Conservation (phyloP, 495 filamentous ascomycete genomes). For the Xylaria venustula region DNA sequence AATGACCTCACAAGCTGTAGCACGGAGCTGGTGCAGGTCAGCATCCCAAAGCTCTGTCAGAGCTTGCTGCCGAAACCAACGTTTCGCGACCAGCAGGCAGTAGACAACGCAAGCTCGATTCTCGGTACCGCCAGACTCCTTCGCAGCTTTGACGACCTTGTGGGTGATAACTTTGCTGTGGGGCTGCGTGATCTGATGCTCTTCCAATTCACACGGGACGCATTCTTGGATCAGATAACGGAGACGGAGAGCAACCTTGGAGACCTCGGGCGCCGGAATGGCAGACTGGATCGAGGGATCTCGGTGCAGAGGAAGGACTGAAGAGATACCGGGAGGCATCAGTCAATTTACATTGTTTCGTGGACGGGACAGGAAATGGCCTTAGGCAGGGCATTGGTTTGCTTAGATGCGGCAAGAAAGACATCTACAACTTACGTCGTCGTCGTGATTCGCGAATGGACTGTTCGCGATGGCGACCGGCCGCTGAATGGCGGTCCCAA, state of each 20-base stretch:
- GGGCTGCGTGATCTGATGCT: conserved; percentile 65
- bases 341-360: conserved; percentile 11
- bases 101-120: conserved; percentile 74
- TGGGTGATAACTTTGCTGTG: conserved; percentile 83
- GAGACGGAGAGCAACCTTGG: conserved; percentile 81
- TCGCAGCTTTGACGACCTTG: conserved; percentile 73
- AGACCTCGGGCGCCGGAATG: conserved; percentile 69
- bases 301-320: conserved; percentile 63
- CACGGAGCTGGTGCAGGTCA: conserved; percentile 74
- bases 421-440: conserved; percentile 31
- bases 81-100: conserved; percentile 81
- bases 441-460: conserved; percentile 39
- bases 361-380: too few species aligned
- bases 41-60: conserved; percentile 85
- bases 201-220: conserved; percentile 82
- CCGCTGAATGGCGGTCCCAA: conserved; percentile 38
- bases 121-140: conserved; percentile 74
- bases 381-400: too few species aligned
- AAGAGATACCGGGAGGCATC: conserved; percentile 15
- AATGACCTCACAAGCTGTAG: conserved; percentile 86
- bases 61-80: conserved; percentile 88
- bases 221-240: conserved; percentile 89
- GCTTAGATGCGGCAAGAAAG: background rate
- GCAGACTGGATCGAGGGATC: conserved; percentile 56
- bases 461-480: conserved; percentile 32